phyloP scores from a whole-genome alignment of 768 basidiomycete genomes.

The Suillus bovinus region DNA sequence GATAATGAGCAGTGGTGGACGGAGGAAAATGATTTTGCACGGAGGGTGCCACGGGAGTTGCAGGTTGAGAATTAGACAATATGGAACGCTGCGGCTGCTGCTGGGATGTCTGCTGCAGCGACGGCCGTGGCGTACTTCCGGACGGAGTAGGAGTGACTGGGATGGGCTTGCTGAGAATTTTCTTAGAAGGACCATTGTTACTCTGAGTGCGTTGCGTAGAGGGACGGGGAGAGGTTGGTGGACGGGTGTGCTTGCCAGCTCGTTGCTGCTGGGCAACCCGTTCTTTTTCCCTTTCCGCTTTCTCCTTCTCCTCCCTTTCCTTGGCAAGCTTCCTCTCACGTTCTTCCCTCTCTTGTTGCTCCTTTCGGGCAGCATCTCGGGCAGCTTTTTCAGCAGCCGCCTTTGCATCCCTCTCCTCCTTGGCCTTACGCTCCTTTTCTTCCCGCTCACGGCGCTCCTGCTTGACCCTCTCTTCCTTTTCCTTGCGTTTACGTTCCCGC shows the following conservation, averaged over 20 bases:
- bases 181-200: slow-evolving; percentile 54
- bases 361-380: slow-evolving; percentile 38
- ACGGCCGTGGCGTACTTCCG: slow-evolving; percentile 19
- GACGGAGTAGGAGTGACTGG: slow-evolving; percentile 19
- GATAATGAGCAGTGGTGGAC: slow-evolving; percentile 50
- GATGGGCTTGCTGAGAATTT: slow-evolving; percentile 54
- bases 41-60: slow-evolving; percentile 40
- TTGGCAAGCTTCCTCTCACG: slow-evolving; percentile 65
- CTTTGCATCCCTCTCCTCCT: slow-evolving; percentile 65
- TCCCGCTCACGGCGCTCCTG: slow-evolving; percentile 55
- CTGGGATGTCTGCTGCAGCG: slow-evolving; percentile 38
- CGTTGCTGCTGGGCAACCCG: slow-evolving; percentile 48
- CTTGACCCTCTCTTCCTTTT: slow-evolving; percentile 65
- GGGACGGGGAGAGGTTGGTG: slow-evolving; percentile 52
- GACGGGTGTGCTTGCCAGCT: slow-evolving; percentile 44
- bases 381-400: slow-evolving; percentile 49
- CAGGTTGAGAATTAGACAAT: slow-evolving; percentile 42
- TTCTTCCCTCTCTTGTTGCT: slow-evolving; percentile 61
- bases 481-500: slow-evolving; percentile 69
- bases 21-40: slow-evolving; percentile 41
- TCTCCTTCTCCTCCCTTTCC: slow-evolving; percentile 65
- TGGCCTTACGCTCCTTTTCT: slow-evolving; percentile 62
- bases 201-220: slow-evolving; percentile 49
- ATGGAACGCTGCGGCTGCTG: slow-evolving; percentile 39
- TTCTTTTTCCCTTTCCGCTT: slow-evolving; percentile 49